Conservation (phyloP, 2,329 filamentous ascomycete species). For the Clarireedia sp. region DNA sequence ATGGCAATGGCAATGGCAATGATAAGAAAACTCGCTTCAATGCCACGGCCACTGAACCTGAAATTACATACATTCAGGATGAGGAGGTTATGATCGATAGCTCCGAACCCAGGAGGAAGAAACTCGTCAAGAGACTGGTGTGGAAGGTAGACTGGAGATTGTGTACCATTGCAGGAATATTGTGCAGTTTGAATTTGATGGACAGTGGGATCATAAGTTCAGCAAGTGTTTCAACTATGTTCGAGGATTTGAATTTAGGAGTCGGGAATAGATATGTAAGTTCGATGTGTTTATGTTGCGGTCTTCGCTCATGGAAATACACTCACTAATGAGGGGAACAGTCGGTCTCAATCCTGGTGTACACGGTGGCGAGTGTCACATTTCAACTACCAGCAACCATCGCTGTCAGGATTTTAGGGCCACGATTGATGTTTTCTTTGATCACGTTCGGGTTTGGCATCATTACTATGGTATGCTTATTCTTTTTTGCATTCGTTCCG, state of each 20-base stretch:
- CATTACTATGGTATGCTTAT: constrained; percentile 44
- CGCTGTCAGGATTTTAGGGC: constrained; percentile 56
- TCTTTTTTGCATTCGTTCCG: too few relatives aligned
- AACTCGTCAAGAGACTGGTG: constrained; percentile 40
- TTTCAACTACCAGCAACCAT: constrained; percentile 64
- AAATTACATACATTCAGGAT: background rate
- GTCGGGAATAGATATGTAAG: constrained; percentile 50
- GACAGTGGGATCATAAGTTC: constrained; percentile 64
- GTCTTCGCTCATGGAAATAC: background rate
- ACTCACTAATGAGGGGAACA: constrained; percentile 10
- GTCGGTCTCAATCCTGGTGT: constrained; percentile 65
- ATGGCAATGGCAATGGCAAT: background rate
- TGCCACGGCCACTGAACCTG: background rate
- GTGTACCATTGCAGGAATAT: constrained; percentile 62
- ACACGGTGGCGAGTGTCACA: constrained; percentile 58
- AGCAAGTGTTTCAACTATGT: constrained; percentile 52
- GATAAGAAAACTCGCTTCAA: background rate
- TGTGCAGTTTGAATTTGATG: constrained; percentile 61
- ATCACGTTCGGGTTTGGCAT: constrained; percentile 55
- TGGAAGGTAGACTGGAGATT: constrained; percentile 59
- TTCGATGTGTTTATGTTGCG: background rate
- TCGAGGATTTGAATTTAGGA: constrained; percentile 49
- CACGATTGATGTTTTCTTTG: constrained; percentile 51
- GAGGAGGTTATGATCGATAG: background rate
- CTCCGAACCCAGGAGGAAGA: background rate